A percentile compares a stretch with the other conserved stretches of the same genome.
These are phyloP conservation scores for Salvia hispanica DNA, from an alignment of 257 asterid genomes.

Conservation along the genomic window DNA sequence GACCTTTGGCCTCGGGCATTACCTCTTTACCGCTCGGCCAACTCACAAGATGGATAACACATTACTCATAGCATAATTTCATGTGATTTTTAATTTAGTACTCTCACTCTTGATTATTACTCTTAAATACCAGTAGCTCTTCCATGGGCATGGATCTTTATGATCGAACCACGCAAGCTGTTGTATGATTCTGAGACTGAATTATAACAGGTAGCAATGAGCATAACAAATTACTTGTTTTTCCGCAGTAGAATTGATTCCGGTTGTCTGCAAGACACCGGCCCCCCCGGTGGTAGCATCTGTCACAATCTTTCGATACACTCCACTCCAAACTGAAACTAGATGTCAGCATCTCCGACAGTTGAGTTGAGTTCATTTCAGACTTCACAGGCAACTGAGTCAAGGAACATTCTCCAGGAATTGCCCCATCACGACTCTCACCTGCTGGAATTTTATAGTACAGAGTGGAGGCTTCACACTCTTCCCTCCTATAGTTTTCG, in stretches of 20 bases:
- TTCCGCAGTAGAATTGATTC: constrained; percentile 8
- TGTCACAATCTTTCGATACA: constrained; percentile 6
- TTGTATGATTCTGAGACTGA: too few relatives aligned
- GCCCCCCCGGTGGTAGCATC: constrained; percentile 28
- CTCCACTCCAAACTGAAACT: constrained; percentile 31
- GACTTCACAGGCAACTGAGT: constrained; percentile 35
- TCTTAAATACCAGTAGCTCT: too few relatives aligned
- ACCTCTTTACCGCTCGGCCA: too few relatives aligned
- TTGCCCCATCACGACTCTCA: background rate
- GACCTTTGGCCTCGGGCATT: too few relatives aligned
- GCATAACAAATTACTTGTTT: background rate
- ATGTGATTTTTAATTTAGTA: too few relatives aligned
- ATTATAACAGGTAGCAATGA: too few relatives aligned
- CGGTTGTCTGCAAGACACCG: constrained; percentile 9
- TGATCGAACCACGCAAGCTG: too few relatives aligned
- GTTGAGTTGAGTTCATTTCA: background rate
- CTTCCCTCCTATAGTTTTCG: background rate
- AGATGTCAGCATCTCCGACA: constrained; percentile 14
- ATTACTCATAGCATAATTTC: too few relatives aligned
- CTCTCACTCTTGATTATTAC: too few relatives aligned
- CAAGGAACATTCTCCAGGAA: constrained; percentile 14
- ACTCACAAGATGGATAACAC: too few relatives aligned
- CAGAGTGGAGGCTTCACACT: background rate
- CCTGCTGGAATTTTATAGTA: background rate
- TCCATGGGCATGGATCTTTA: too few relatives aligned